Conservation (phyloP, 2,329 filamentous ascomycete genomes). For the Graphilbum fragrans region DNA sequence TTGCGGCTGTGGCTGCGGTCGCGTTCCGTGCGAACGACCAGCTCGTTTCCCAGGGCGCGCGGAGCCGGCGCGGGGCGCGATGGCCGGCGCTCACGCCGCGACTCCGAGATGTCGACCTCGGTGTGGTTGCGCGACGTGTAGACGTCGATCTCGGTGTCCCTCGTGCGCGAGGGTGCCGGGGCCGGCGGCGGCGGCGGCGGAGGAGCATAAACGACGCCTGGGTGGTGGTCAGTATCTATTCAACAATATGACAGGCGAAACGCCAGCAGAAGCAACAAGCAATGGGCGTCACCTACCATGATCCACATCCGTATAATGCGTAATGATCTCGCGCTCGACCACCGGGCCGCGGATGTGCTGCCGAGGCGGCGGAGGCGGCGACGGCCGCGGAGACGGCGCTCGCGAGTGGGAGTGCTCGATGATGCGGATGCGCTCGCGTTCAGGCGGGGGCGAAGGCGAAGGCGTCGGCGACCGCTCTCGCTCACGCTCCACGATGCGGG, state of each 20-base stretch:
- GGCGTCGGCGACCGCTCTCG: constrained; percentile 32
- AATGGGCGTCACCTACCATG: constrained; percentile 48
- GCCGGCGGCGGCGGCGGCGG: constrained; percentile 37
- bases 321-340: constrained; percentile 81
- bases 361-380: constrained; percentile 35
- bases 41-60: constrained; percentile 47
- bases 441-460: constrained; percentile 22
- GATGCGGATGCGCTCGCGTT: constrained; percentile 33
- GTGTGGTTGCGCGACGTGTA: constrained; percentile 40
- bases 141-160: constrained; percentile 51
- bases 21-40: constrained; percentile 48
- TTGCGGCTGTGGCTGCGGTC: constrained; percentile 39
- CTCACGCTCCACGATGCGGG: constrained; percentile 22
- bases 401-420: constrained; percentile 35
- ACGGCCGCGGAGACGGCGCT: constrained; percentile 32
- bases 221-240: neutral
- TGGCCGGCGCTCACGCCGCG: constrained; percentile 25
- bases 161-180: constrained; percentile 23
- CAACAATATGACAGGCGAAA: neutral
- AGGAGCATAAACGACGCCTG: constrained; percentile 35
- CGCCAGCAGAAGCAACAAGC: neutral
- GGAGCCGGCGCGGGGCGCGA: constrained; percentile 26
- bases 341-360: constrained; percentile 62
- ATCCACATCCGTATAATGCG: constrained; percentile 76
- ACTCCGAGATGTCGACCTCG: constrained; percentile 42